Evolutionary conservation across 257 asterid species (phyloP).

Genomic region (Solanum dulcamara): DNA sequence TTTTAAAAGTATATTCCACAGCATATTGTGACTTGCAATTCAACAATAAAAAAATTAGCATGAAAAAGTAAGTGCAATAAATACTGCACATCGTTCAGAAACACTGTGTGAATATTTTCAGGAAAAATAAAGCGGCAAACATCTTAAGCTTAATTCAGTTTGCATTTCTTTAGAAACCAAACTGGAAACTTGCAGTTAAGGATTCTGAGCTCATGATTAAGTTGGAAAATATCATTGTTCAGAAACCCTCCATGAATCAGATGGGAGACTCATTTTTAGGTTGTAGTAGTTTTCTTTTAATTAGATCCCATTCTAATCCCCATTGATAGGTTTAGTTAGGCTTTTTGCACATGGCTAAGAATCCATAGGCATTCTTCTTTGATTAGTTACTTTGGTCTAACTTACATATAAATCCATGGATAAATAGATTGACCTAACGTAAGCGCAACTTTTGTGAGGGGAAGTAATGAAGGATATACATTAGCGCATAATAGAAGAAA

Average conservation of each 20-base stretch:
- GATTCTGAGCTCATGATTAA: neutral
- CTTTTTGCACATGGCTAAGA: neutral
- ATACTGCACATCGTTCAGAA: neutral
- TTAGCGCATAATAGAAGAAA: neutral
- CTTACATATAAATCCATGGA: neutral
- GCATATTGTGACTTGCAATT: neutral
- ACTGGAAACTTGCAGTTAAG: neutral
- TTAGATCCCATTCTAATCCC: neutral
- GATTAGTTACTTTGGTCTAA: neutral
- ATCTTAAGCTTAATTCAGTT: neutral
- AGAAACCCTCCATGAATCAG: neutral
- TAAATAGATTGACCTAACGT: neutral
- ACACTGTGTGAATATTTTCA: neutral
- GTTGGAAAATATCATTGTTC: neutral
- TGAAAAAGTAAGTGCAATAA: neutral
- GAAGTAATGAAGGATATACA: neutral
- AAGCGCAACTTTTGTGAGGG: neutral
- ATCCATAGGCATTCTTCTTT: neutral
- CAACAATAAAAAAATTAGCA: neutral
- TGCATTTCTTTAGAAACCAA: neutral
- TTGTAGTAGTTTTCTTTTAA: neutral
- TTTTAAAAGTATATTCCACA: neutral
- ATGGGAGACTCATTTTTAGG: neutral
- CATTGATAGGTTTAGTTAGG: neutral
- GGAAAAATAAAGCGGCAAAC: neutral